A percentile compares a stretch with the other conserved stretches of the same genome.
These are phyloP conservation scores for Anastatica hierochuntica DNA, from an alignment of 345 rosid genomes.

Conservation along the genomic window DNA sequence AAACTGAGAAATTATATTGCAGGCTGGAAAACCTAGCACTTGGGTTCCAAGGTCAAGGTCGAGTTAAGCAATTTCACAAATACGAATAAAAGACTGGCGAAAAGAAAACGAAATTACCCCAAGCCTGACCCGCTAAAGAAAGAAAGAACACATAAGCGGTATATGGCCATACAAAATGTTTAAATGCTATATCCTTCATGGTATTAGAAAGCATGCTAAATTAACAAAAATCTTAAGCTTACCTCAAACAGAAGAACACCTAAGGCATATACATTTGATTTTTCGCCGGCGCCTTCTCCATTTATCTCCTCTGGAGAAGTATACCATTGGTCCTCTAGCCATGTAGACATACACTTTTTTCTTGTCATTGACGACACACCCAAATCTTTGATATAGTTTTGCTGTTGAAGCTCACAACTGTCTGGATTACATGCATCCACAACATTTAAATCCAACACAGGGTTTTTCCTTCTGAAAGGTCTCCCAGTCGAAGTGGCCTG, in stretches of 20 bases:
- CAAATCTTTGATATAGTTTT: constrained; percentile 15
- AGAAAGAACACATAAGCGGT: background rate
- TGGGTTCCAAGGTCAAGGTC: constrained; percentile 1
- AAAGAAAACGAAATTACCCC: background rate
- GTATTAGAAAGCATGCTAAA: background rate
- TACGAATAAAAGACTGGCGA: background rate
- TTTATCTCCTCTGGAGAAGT: constrained; percentile 47
- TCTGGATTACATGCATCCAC: constrained; percentile 26
- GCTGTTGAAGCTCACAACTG: constrained; percentile 24
- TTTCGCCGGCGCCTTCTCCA: constrained; percentile 31
- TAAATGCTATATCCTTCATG: background rate
- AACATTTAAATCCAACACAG: constrained; percentile 15
- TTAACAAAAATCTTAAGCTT: constrained; percentile 2
- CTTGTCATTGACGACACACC: constrained; percentile 14
- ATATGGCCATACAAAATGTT: background rate
- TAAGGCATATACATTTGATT: constrained; percentile 58
- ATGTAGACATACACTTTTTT: constrained; percentile 27
- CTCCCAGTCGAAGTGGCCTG: constrained; percentile 23
- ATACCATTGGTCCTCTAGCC: constrained; percentile 61
- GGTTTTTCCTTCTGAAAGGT: constrained; percentile 18
- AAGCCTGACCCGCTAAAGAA: constrained; percentile 5
- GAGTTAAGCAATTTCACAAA: background rate
- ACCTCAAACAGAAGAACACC: constrained; percentile 86
- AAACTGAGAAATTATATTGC: background rate
- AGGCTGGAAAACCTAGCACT: background rate